Evolutionary conservation across 2,329 filamentous ascomycete genomes (phyloP).

Genomic region (Arthroderma uncinatum): DNA sequence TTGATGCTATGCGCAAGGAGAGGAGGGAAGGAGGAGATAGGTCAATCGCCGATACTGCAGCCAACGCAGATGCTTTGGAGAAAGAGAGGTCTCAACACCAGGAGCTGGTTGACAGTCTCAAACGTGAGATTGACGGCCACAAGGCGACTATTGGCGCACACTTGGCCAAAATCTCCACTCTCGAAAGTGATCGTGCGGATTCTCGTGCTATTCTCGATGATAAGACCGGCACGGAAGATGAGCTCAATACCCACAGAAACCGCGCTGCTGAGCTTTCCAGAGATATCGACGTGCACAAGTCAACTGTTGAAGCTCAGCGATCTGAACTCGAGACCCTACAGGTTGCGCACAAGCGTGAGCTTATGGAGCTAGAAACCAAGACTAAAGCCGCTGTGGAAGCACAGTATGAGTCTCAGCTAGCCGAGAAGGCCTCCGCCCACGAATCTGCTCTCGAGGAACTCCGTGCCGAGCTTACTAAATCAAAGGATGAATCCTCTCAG

Average conservation of each 20-base stretch:
- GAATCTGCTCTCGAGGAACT: conserved; percentile 48
- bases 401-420: conserved; percentile 25
- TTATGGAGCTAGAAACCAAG: conserved; percentile 31
- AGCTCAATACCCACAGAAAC: conserved; percentile 33
- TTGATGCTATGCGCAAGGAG: conserved; percentile 38
- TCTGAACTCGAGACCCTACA: conserved; percentile 43
- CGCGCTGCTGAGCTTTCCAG: conserved; percentile 46
- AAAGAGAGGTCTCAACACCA: conserved; percentile 48
- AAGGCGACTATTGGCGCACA: conserved; percentile 61
- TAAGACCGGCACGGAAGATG: conserved; percentile 45
- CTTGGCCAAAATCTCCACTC: conserved; percentile 55
- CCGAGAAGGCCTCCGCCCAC: conserved; percentile 48
- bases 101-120: conserved; percentile 50
- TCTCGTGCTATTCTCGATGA: conserved; percentile 59
- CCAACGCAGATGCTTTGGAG: conserved; percentile 37
- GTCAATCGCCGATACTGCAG: conserved; percentile 26
- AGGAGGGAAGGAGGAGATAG: conserved; percentile 23
- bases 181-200: conserved; percentile 60
- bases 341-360: conserved; percentile 39
- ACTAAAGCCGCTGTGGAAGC: conserved; percentile 28
- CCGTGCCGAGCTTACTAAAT: conserved; percentile 52
- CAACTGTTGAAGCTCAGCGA: conserved; percentile 44
- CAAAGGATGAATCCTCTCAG: conserved; percentile 55
- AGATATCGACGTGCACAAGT: conserved; percentile 47
- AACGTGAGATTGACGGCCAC: conserved; percentile 69